Evolutionary conservation across 73 alveolate species (phyloP).

Genomic region (Effrenium voratum): DNA sequence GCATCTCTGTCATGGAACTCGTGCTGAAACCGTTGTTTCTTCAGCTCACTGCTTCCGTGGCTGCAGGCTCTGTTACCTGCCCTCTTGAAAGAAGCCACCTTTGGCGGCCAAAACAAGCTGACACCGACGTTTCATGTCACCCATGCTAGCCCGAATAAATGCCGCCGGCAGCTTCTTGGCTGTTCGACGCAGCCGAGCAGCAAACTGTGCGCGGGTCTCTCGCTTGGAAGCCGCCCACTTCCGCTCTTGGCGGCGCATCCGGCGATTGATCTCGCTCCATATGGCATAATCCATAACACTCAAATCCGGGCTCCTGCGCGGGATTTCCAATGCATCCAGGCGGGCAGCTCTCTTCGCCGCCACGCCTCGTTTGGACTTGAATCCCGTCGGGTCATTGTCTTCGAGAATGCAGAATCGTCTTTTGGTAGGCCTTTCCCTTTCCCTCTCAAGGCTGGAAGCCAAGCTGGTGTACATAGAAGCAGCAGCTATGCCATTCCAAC

Average conservation of each 20-base stretch:
- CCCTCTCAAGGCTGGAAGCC: background rate
- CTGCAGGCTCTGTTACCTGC: no score
- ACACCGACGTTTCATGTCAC: conserved; percentile 39
- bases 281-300: conserved; percentile 11
- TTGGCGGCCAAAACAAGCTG: conserved; percentile 21
- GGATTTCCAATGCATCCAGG: background rate
- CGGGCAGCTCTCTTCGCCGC: background rate
- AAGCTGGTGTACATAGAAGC: background rate
- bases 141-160: background rate
- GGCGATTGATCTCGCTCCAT: conserved; percentile 48
- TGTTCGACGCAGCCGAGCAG: conserved; percentile 30
- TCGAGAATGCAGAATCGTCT: background rate
- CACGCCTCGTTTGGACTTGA: background rate
- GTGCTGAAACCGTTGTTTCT: no score
- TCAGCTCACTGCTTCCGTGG: no score
- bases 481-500: conserved; percentile 38
- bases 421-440: background rate
- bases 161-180: background rate
- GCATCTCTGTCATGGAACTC: no score
- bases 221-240: conserved; percentile 27
- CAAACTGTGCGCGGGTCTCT: background rate
- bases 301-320: conserved; percentile 9
- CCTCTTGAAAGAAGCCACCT: conserved; percentile 38
- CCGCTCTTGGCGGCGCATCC: conserved; percentile 34
- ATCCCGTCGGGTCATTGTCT: conserved; percentile 21